phyloP scores from a whole-genome alignment of 2,329 filamentous ascomycete species.

The Arthrobotrys musiformis region DNA sequence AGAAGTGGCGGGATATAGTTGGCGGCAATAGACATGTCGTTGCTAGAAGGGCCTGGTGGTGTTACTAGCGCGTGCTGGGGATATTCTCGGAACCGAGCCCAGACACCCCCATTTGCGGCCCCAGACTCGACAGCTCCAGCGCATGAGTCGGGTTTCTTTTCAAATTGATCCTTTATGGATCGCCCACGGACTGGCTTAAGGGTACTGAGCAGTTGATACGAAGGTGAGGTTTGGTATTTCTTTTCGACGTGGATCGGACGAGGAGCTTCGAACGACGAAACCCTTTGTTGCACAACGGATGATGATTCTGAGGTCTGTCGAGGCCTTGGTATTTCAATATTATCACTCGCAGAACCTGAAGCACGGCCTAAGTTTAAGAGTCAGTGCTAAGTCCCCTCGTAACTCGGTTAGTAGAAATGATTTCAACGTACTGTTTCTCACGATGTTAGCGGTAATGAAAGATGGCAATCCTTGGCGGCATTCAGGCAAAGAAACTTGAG shows the following conservation, averaged over 20 bases:
- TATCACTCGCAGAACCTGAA: neutral
- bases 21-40: neutral
- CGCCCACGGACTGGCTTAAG: constrained; percentile 41
- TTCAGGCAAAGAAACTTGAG: constrained; percentile 40
- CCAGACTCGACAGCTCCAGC: neutral
- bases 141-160: neutral
- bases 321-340: neutral
- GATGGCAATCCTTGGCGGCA: constrained; percentile 26
- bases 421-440: constrained; percentile 36
- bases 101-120: neutral
- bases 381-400: neutral
- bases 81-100: neutral
- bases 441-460: constrained; percentile 43
- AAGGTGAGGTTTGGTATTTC: constrained; percentile 45
- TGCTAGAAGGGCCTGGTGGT: neutral
- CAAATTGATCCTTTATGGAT: constrained; percentile 26
- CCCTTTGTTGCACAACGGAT: constrained; percentile 41
- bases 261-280: constrained; percentile 46
- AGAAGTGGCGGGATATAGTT: neutral
- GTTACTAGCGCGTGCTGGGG: neutral
- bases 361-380: neutral
- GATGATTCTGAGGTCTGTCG: constrained; percentile 29
- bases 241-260: constrained; percentile 25
- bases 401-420: neutral
- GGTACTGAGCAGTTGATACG: constrained; percentile 35